A percentile compares a stretch with the other conserved stretches of the same genome.
These are phyloP conservation scores for Plantago rigida DNA, from an alignment of 305 asterid species.

Conservation along the genomic window DNA sequence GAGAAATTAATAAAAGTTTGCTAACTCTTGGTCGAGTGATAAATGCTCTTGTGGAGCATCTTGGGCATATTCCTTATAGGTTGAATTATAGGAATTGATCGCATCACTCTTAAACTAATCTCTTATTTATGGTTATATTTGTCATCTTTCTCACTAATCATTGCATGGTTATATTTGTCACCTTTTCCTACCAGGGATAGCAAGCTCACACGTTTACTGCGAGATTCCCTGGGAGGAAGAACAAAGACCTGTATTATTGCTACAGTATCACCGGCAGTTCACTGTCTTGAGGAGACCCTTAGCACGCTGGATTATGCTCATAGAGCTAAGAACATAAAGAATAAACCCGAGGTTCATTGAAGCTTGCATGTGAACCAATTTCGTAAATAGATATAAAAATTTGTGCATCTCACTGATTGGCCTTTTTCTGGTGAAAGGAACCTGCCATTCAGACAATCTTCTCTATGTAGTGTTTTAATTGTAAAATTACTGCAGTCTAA, in stretches of 20 bases:
- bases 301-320: constrained; percentile 88
- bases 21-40: constrained; percentile 84
- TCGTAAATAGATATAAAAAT: not conserved
- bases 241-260: constrained; percentile 89
- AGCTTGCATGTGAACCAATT: constrained; percentile 5
- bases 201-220: constrained; percentile 78
- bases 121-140: not conserved
- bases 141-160: constrained; percentile 1
- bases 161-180: not conserved
- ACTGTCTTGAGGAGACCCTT: constrained; percentile 79
- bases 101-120: no score
- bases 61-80: constrained; percentile 84
- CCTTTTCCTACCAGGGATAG: constrained; percentile 51
- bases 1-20: constrained; percentile 85
- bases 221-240: constrained; percentile 87
- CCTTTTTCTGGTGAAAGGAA: not conserved
- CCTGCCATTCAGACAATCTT: not conserved
- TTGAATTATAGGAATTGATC: constrained; percentile 21
- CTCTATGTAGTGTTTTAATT: not conserved
- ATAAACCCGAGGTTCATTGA: constrained; percentile 69
- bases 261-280: constrained; percentile 87
- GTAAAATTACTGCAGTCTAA: not conserved
- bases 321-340: constrained; percentile 69
- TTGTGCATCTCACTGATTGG: not conserved
- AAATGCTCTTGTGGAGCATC: constrained; percentile 84